These are phyloP conservation scores for Alternaria conjuncta DNA, from an alignment of 2,329 filamentous ascomycete genomes.

Conservation along the genomic window DNA sequence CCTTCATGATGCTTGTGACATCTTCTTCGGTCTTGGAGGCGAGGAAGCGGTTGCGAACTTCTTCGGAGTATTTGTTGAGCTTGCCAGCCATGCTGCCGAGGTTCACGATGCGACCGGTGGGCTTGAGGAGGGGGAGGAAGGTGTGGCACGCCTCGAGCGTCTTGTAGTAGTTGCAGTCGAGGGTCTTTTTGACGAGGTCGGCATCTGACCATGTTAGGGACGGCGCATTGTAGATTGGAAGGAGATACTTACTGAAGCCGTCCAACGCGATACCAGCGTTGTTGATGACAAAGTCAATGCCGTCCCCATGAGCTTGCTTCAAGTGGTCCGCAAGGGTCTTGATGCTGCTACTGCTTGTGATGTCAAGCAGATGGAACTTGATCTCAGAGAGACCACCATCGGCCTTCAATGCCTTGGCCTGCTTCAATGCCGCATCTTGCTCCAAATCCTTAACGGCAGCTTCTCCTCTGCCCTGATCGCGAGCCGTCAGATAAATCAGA, in stretches of 20 bases:
- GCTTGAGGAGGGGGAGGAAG: constrained; percentile 56
- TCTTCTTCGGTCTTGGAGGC: constrained; percentile 50
- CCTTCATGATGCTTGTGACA: constrained; percentile 57
- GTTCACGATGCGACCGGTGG: constrained; percentile 56
- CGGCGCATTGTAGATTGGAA: no score
- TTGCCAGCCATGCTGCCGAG: constrained; percentile 55
- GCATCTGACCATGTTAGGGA: constrained; percentile 39
- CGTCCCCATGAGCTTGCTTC: constrained; percentile 54
- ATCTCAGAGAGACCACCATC: constrained; percentile 52
- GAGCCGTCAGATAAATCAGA: constrained; percentile 62
- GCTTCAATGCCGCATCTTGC: constrained; percentile 53
- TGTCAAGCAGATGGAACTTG: constrained; percentile 57
- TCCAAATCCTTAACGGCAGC: constrained; percentile 54
- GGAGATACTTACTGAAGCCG: constrained; percentile 49
- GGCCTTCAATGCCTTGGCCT: constrained; percentile 53
- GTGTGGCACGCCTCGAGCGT: constrained; percentile 55
- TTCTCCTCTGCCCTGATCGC: constrained; percentile 56
- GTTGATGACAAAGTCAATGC: constrained; percentile 62
- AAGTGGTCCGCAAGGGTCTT: constrained; percentile 51
- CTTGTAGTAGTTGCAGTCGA: constrained; percentile 61
- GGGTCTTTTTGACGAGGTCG: constrained; percentile 57
- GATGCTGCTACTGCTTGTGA: constrained; percentile 55
- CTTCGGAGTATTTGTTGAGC: constrained; percentile 56
- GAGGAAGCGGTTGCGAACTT: constrained; percentile 54
- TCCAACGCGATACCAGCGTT: constrained; percentile 59